phyloP scores from a whole-genome alignment of 352 stramenopile genomes.

The Globisporangium nodosum region DNA sequence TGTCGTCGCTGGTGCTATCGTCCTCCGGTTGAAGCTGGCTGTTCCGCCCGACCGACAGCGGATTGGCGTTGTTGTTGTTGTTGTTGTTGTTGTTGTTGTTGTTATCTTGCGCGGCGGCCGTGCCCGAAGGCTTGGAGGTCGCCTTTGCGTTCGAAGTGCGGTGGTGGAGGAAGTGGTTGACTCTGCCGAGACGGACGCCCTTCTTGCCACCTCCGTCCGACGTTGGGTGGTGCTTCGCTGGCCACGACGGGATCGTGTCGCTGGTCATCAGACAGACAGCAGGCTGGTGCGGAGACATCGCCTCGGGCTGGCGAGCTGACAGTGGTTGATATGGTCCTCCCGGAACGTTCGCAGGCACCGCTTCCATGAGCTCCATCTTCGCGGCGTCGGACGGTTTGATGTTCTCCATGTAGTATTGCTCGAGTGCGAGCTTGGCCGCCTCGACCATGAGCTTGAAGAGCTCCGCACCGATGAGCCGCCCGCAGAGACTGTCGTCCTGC shows the following conservation, averaged over 20 bases:
- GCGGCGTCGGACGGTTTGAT: constrained; percentile 37
- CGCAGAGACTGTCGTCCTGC: constrained; percentile 57
- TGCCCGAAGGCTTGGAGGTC: background rate
- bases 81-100: background rate
- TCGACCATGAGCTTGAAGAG: constrained; percentile 65
- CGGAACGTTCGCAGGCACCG: constrained; percentile 5
- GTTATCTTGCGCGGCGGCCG: background rate
- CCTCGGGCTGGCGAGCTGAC: constrained; percentile 1
- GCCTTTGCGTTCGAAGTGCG: constrained; percentile 1
- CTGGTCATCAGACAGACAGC: constrained; percentile 48
- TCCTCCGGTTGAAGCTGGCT: constrained; percentile 13
- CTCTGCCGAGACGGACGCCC: constrained; percentile 42
- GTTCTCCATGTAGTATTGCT: constrained; percentile 62
- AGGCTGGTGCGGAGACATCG: constrained; percentile 14
- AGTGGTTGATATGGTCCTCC: constrained; percentile 13
- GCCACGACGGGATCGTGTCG: constrained; percentile 52
- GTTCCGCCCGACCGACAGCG: constrained; percentile 17
- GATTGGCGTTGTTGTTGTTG: constrained; percentile 5
- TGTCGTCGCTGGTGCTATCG: constrained; percentile 7
- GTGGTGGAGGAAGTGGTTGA: constrained; percentile 65
- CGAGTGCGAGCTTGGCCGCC: constrained; percentile 65
- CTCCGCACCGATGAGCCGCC: constrained; percentile 53
- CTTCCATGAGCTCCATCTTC: constrained; percentile 37
- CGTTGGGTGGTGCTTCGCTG: constrained; percentile 45
- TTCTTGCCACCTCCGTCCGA: constrained; percentile 48